Base-by-base conservation (phyloP, 768 basidiomycete genomes). In the Amanita jacksonii region DNA sequence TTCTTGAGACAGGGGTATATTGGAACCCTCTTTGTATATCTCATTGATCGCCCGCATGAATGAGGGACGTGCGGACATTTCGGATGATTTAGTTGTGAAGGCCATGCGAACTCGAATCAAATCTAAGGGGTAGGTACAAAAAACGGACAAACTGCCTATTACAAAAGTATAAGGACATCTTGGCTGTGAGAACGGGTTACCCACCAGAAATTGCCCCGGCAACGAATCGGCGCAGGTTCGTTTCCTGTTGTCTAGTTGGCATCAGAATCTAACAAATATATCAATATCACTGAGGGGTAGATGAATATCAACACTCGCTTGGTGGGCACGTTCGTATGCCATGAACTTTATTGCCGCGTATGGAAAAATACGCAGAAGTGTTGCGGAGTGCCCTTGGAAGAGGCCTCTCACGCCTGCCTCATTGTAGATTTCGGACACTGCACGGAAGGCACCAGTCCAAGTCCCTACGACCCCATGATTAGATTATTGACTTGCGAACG, bases 321-420 rank as follows among this genome's bases (percentile, higher is more conserved):
- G 57, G 62, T 88, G 85, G 45, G 86, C 67, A 58, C 87, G 79
- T 61, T 97, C 94, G 58, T 97, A 99, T 3, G 86, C 78, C 82
- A 97, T 91, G 57, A 91, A 99, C 62, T 93, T 96, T 63, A 98
- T 86, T 48, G 83, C 89, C 22, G 96, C 96, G 57, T 98, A 97
- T 6, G 96, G 96, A 60, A 96, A 94, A 54, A 97, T 84, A 46
- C 96, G 81, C 37, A 96, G 64, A 39, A 99, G 72, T 3, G 96
- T 99, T 25, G 90, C 87, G 10, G 92, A 92, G 62, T 99, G 96
- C 5, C 96, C 96, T 70, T 96, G 93, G 48, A 94, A 80, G 30
- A 98, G 70, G 0, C 92, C 93, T 41, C 82, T 71, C 9, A 81
- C 47, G 3, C 96, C 96, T 38, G 61, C 63, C 23, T 78, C 71